phyloP scores from a whole-genome alignment of 176 grass and related monocot species.

The Ampelocalamus luodianensis region DNA sequence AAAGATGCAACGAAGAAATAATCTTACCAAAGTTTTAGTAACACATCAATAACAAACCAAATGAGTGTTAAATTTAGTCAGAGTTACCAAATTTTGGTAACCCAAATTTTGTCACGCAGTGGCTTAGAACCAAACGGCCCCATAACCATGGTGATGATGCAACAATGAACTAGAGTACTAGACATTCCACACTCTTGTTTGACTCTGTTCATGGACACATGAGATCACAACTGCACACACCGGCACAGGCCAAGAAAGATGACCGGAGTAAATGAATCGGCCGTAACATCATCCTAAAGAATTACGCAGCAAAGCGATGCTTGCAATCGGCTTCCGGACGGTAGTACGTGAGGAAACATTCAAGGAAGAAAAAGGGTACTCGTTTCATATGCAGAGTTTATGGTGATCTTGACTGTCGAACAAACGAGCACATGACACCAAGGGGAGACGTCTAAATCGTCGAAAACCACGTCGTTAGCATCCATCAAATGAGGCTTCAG shows the following conservation, averaged over 20 bases:
- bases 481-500: background rate
- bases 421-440: constrained; percentile 30
- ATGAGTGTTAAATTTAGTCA: too few species aligned
- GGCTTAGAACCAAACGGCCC: too few species aligned
- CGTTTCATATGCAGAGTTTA: constrained; percentile 28
- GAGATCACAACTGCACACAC: background rate
- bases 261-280: background rate
- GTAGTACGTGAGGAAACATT: constrained; percentile 11
- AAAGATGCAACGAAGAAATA: too few species aligned
- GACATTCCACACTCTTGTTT: background rate
- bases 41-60: too few species aligned
- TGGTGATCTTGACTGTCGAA: constrained; percentile 46
- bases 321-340: background rate
- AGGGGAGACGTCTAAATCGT: background rate
- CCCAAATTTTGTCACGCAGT: too few species aligned
- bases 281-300: background rate
- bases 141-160: background rate
- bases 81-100: too few species aligned
- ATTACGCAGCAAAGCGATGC: background rate
- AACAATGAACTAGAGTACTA: background rate
- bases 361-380: constrained; percentile 13
- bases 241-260: background rate
- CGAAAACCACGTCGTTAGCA: background rate
- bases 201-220: background rate
- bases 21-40: too few species aligned